Conservation (phyloP, 768 basidiomycete genomes). For the button mushroom (Agaricus bisporus) region DNA sequence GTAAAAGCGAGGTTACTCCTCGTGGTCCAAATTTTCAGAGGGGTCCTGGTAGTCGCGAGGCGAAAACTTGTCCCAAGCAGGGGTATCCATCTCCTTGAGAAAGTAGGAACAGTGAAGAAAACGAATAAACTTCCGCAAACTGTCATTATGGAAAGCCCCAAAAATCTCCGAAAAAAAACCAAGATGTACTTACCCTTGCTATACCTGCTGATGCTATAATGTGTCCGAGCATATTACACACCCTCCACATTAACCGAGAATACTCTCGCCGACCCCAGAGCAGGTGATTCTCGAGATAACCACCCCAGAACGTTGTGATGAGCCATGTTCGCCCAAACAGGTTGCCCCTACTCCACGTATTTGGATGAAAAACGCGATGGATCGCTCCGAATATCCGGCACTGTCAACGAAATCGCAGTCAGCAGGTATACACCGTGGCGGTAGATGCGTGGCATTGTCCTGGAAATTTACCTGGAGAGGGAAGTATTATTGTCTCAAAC, state of each 20-base stretch:
- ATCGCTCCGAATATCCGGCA: slow-evolving; percentile 3
- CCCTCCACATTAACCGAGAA: not conserved
- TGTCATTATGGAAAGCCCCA: not conserved
- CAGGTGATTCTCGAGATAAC: not conserved
- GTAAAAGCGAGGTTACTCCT: too few species aligned
- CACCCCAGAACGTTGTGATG: slow-evolving; percentile 8
- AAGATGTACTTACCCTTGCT: not conserved
- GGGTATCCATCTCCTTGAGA: too few species aligned
- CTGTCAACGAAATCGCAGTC: not conserved
- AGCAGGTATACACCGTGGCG: not conserved
- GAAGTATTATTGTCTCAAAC: not conserved
- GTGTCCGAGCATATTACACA: not conserved
- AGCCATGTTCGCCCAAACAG: slow-evolving; percentile 1
- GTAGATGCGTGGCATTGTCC: not conserved
- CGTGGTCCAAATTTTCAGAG: too few species aligned
- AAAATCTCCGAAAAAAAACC: not conserved
- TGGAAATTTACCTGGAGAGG: not conserved
- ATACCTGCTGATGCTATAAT: not conserved
- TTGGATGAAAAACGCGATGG: not conserved
- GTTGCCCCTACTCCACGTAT: not conserved
- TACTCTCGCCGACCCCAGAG: not conserved
- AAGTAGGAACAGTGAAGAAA: too few species aligned
- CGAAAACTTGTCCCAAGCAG: too few species aligned
- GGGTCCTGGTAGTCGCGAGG: too few species aligned
- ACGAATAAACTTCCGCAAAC: too few species aligned